Evolutionary conservation across 208 protist genomes (phyloP).

Genomic region (Trypanosoma rangeli): DNA sequence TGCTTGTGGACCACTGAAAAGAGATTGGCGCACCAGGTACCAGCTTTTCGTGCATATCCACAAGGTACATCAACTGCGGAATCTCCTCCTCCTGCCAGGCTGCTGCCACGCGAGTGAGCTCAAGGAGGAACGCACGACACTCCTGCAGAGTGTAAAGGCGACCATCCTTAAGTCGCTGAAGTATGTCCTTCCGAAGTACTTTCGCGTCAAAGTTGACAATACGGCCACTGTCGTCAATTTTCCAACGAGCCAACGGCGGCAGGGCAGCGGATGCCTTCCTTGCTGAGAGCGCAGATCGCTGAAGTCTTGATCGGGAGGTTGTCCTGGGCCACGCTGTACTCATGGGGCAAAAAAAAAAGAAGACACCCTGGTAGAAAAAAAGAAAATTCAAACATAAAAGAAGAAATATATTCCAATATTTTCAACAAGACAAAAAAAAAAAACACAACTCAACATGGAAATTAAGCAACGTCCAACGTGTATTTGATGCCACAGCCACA

Average conservation of each 20-base stretch:
- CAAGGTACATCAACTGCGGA: conserved; percentile 12
- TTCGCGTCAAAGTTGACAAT: conserved; percentile 26
- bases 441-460: no score
- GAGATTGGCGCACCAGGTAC: conserved; percentile 5
- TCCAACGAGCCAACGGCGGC: conserved; percentile 4
- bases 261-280: background rate
- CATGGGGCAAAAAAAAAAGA: background rate
- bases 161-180: conserved; percentile 2
- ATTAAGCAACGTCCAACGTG: no score
- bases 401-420: background rate
- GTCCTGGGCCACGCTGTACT: background rate
- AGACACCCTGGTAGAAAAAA: background rate
- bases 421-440: conserved; percentile 5
- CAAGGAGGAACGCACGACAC: conserved; percentile 26
- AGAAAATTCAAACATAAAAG: background rate
- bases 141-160: conserved; percentile 29
- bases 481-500: no score
- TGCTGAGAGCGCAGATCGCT: background rate
- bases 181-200: conserved; percentile 20
- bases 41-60: conserved; percentile 20
- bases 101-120: conserved; percentile 11
- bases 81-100: conserved; percentile 32
- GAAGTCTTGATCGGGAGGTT: background rate
- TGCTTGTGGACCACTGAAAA: conserved; percentile 18
- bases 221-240: conserved; percentile 8